Conservation (phyloP, 768 basidiomycete species). For the Leccinum obscurum region DNA sequence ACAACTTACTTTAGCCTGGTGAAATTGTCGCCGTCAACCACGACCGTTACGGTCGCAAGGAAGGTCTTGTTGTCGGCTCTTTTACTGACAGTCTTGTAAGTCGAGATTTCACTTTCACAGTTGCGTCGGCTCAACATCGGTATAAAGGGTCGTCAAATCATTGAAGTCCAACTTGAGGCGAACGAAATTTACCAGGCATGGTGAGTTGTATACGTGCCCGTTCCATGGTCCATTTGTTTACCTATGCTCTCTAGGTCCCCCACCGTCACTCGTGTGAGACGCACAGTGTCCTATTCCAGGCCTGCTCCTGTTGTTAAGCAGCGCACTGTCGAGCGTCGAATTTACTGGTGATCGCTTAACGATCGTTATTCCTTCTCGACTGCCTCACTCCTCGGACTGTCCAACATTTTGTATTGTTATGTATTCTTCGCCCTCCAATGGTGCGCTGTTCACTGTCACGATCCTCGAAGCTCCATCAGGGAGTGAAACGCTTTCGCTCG, state of each 20-base stretch:
- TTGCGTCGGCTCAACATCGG: neutral
- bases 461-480: conserved; percentile 58
- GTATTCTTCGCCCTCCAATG: conserved; percentile 19
- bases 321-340: conserved; percentile 68
- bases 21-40: conserved; percentile 80
- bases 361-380: neutral
- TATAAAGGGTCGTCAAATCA: conserved; percentile 72
- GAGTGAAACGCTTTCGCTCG: conserved; percentile 21
- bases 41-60: conserved; percentile 59
- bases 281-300: conserved; percentile 64
- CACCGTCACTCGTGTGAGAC: conserved; percentile 74
- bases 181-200: conserved; percentile 69
- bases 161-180: conserved; percentile 79
- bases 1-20: conserved; percentile 52
- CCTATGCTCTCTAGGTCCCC: conserved; percentile 55
- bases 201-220: conserved; percentile 32
- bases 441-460: conserved; percentile 35
- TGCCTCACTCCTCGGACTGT: conserved; percentile 18
- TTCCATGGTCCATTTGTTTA: conserved; percentile 6
- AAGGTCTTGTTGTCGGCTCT: conserved; percentile 80
- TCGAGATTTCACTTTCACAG: conserved; percentile 11
- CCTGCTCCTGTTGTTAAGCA: conserved; percentile 44
- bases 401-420: conserved; percentile 34
- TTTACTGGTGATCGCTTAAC: conserved; percentile 61
- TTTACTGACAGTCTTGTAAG: conserved; percentile 70